A percentile compares a stretch with the other conserved stretches of the same genome.
Evolutionary conservation across 495 filamentous ascomycete species (phyloP).

Genomic region (Hypoxylon subgilvum): DNA sequence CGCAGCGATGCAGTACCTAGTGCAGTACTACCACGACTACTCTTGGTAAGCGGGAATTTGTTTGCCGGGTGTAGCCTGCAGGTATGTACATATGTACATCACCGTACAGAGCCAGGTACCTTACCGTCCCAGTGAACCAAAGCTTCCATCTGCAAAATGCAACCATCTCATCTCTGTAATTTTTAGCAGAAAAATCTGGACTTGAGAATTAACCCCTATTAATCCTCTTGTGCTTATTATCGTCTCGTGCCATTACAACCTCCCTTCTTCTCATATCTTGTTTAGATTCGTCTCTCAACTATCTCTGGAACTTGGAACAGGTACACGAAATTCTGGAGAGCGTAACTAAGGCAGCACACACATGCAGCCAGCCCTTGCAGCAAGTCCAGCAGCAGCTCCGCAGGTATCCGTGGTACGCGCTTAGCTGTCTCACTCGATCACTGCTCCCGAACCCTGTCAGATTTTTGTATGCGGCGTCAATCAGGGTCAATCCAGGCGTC

Average conservation of each 20-base stretch:
- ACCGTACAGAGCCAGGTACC: no score
- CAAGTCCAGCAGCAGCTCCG: no score
- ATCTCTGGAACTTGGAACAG: no score
- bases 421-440: constrained; percentile 34
- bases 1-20: no score
- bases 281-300: neutral
- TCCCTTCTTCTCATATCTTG: neutral
- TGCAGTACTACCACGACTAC: constrained; percentile 11
- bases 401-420: constrained; percentile 32
- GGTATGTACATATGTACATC: no score
- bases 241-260: no score
- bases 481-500: constrained; percentile 55
- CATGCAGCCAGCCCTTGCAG: neutral
- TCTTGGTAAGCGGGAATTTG: neutral
- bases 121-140: no score
- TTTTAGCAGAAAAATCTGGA: constrained; percentile 15
- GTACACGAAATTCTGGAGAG: no score
- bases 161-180: constrained; percentile 30
- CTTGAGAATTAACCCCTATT: constrained; percentile 21
- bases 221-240: neutral
- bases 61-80: constrained; percentile 1
- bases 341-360: no score
- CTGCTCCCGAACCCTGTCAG: constrained; percentile 32
- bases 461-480: constrained; percentile 56
- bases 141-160: constrained; percentile 30